Conservation (phyloP, 768 basidiomycete species). For the Rhizopogon roseolus region DNA sequence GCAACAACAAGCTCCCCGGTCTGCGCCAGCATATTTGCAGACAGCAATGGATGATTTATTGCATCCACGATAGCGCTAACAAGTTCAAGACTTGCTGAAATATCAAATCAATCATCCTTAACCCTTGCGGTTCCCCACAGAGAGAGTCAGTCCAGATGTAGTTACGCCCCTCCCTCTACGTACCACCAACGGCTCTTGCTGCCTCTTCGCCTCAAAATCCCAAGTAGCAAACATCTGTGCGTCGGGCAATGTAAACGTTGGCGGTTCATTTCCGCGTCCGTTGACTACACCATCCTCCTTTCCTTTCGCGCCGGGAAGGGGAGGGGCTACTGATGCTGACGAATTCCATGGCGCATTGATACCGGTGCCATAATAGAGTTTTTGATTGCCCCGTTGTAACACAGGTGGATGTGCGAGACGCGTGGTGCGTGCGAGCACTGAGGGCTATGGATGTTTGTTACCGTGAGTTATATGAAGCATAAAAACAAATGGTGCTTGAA, state of each 20-base stretch:
- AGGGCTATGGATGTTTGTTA: constrained; percentile 31
- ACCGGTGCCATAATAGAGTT: constrained; percentile 36
- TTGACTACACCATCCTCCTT: constrained; percentile 17
- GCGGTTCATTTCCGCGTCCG: constrained; percentile 19
- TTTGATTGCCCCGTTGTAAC: constrained; percentile 43
- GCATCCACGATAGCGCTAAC: no score
- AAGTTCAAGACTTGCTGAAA: no score
- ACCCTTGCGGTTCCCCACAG: constrained; percentile 1
- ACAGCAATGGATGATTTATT: no score
- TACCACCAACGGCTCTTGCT: constrained; percentile 30
- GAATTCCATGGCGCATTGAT: constrained; percentile 43
- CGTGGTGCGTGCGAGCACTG: constrained; percentile 55
- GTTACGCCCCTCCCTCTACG: constrained; percentile 24
- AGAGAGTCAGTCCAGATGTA: constrained; percentile 10
- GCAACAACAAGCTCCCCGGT: no score
- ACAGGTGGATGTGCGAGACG: constrained; percentile 64
- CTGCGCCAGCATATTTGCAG: no score
- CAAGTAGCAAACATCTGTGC: constrained; percentile 48
- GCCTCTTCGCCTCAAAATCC: constrained; percentile 42
- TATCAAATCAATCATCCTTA: not conserved
- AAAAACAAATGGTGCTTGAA: not conserved
- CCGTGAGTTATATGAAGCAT: not conserved
- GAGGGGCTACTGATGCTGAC: constrained; percentile 13
- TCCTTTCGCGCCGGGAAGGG: constrained; percentile 17
- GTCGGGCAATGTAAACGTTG: constrained; percentile 35